phyloP scores from a whole-genome alignment of 2,329 filamentous ascomycete species.

The Ophiostoma sp. region DNA sequence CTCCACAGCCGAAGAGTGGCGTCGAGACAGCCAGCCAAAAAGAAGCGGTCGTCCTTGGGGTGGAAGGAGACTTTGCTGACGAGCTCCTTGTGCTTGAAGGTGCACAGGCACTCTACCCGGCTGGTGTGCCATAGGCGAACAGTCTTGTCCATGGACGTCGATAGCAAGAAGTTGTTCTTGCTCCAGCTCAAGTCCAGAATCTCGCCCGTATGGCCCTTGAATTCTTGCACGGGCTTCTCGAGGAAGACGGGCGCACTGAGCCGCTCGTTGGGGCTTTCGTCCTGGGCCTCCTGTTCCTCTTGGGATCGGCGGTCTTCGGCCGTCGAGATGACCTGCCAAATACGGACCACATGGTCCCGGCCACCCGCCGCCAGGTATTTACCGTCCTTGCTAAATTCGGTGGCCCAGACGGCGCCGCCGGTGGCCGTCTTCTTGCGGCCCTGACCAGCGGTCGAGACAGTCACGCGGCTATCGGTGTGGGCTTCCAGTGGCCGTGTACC shows the following conservation, averaged over 20 bases:
- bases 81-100: conserved; percentile 92
- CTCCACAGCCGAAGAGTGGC: conserved; percentile 89
- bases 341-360: conserved; percentile 78
- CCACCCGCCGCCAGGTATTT: conserved; percentile 90
- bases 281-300: conserved; percentile 64
- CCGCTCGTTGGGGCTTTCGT: conserved; percentile 55
- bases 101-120: conserved; percentile 81
- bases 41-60: conserved; percentile 92
- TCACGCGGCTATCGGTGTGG: conserved; percentile 33
- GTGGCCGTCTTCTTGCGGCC: conserved; percentile 45
- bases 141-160: conserved; percentile 97
- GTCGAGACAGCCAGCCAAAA: conserved; percentile 89
- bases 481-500: conserved; percentile 50
- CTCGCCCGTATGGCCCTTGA: conserved; percentile 78
- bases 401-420: conserved; percentile 80
- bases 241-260: conserved; percentile 90
- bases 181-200: conserved; percentile 95
- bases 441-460: conserved; percentile 37
- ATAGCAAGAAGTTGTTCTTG: conserved; percentile 96
- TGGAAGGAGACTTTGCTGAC: conserved; percentile 95
- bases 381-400: conserved; percentile 90
- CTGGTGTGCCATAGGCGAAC: conserved; percentile 92
- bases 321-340: conserved; percentile 86
- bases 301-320: conserved; percentile 74
- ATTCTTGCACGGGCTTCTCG: conserved; percentile 74